phyloP scores from a whole-genome alignment of 2,329 filamentous ascomycete species.

The Stylonectria norvegica region DNA sequence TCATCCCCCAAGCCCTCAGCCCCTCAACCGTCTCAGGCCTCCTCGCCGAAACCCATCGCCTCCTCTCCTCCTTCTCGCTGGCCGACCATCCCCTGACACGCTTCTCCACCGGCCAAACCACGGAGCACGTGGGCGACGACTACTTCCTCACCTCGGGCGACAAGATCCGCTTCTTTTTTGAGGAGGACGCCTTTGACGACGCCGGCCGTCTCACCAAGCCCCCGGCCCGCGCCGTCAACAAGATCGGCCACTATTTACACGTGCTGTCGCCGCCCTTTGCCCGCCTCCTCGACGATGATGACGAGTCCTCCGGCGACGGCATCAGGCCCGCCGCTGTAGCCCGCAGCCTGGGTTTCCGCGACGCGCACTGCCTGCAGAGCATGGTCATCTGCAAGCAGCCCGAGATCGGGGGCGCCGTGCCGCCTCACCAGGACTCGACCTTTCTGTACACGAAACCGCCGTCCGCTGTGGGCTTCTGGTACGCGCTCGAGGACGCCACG shows the following conservation, averaged over 20 bases:
- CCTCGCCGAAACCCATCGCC: slow-evolving; percentile 67
- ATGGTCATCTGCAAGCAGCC: slow-evolving; percentile 99
- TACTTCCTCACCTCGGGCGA: slow-evolving; percentile 91
- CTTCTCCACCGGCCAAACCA: slow-evolving; percentile 79
- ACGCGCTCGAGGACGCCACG: slow-evolving; percentile 90
- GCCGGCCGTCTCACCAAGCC: slow-evolving; percentile 67
- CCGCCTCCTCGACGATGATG: slow-evolving; percentile 50
- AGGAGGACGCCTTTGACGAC: slow-evolving; percentile 80
- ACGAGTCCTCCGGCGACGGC: slow-evolving; percentile 25
- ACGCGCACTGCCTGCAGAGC: slow-evolving; percentile 79
- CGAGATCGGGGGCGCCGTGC: slow-evolving; percentile 88
- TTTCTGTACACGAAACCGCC: slow-evolving; percentile 90
- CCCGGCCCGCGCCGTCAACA: slow-evolving; percentile 83
- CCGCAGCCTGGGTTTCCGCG: slow-evolving; percentile 65
- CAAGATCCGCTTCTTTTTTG: slow-evolving; percentile 95
- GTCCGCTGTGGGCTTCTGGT: slow-evolving; percentile 93
- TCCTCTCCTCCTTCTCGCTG: slow-evolving; percentile 76
- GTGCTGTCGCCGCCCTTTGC: slow-evolving; percentile 64
- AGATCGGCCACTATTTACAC: slow-evolving; percentile 79
- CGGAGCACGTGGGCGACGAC: slow-evolving; percentile 81
- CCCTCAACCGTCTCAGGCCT: slow-evolving; percentile 63
- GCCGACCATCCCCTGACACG: slow-evolving; percentile 85
- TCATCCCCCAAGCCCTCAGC: slow-evolving; percentile 74
- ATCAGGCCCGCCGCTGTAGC: slow-evolving; percentile 61
- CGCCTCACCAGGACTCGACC: slow-evolving; percentile 86